These are phyloP conservation scores for Aspergillus vadensis DNA, from an alignment of 2,329 filamentous ascomycete species.

Conservation along the genomic window DNA sequence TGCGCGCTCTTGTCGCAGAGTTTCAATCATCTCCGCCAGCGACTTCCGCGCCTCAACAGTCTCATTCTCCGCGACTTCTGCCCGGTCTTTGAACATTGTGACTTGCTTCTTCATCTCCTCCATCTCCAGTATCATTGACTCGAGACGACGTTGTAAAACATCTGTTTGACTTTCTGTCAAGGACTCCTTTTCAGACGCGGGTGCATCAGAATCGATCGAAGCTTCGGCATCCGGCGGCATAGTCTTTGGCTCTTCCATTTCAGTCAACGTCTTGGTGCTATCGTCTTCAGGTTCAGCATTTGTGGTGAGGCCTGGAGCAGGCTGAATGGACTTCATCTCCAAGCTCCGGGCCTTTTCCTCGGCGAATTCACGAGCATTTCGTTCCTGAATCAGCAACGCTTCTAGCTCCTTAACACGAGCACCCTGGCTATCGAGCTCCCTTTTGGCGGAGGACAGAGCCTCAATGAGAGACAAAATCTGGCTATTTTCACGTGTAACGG, in stretches of 20 bases:
- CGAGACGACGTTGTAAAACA: constrained; percentile 69
- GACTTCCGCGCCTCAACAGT: constrained; percentile 70
- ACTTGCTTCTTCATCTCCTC: constrained; percentile 77
- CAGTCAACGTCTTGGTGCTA: neutral
- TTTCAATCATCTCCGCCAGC: constrained; percentile 83
- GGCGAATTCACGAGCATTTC: constrained; percentile 76
- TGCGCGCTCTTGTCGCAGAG: constrained; percentile 69
- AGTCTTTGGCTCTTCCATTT: constrained; percentile 12
- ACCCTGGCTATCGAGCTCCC: constrained; percentile 82
- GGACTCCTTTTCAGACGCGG: constrained; percentile 37
- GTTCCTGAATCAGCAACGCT: constrained; percentile 73
- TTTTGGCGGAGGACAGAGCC: constrained; percentile 78
- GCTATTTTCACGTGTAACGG: constrained; percentile 59
- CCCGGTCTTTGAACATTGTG: constrained; percentile 73
- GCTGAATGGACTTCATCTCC: constrained; percentile 58
- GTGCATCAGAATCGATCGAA: constrained; percentile 14
- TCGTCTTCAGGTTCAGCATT: constrained; percentile 9
- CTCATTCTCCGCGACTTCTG: constrained; percentile 79
- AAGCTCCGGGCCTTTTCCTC: constrained; percentile 78
- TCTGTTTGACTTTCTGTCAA: constrained; percentile 37
- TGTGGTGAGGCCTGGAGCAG: constrained; percentile 23
- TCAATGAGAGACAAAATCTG: constrained; percentile 85
- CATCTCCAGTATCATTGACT: constrained; percentile 77
- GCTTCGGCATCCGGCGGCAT: constrained; percentile 16
- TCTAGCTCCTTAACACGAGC: constrained; percentile 80